Evolutionary conservation across 352 stramenopile genomes (phyloP), one percentile per base, ranked within the genome.

Genomic region (Pythium folliculosum): DNA sequence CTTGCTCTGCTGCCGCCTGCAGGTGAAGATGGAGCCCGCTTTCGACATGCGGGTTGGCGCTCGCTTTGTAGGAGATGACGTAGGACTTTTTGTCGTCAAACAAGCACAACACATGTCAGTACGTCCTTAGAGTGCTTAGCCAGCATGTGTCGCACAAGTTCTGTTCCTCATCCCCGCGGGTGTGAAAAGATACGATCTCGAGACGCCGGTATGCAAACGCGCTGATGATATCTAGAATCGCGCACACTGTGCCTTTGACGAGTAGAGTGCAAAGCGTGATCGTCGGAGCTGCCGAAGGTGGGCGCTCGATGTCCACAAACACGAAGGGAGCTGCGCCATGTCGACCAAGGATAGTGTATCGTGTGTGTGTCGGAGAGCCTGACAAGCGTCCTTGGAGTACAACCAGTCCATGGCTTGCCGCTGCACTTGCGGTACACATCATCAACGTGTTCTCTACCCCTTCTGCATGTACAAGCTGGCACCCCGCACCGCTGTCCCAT

Each of bases 401-500:
- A 0, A 30, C 16, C 5, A 67, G 50, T 22, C 60, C 60, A 27
- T 67, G 43, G 0, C 37, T 21, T 27, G 22, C 7, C 9, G 22
- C 60, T 5, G 60, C 60, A 1, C 27, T 19, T 21, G 17, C 10
- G 5, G 21, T 60, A 43, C 60, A 67, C 2, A 67, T 17, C 1
- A 53, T 38, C 23, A 67, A 32, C 1, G 60, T 60, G 4, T 67
- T 67, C n/a, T 54, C 50, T 16, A 50, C 40, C 1, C 30, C 7
- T 45, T 67, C 60, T 48, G 54, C 38, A 0, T 35, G 49, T 16
- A 67, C 47, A 19, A 67, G 23, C 10, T 19, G 22, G 32, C 60
- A 67, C 4, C 35, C 60, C 9, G 50, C 25, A 0, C 50, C 50
- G 19, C 60, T 60, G 40, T 67, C 60, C 60, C 60, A 67, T n/a